Evolutionary conservation across 1,139 yeast species (phyloP), one percentile per base, ranked within the genome.

Genomic region (Geotrichum reessii): DNA sequence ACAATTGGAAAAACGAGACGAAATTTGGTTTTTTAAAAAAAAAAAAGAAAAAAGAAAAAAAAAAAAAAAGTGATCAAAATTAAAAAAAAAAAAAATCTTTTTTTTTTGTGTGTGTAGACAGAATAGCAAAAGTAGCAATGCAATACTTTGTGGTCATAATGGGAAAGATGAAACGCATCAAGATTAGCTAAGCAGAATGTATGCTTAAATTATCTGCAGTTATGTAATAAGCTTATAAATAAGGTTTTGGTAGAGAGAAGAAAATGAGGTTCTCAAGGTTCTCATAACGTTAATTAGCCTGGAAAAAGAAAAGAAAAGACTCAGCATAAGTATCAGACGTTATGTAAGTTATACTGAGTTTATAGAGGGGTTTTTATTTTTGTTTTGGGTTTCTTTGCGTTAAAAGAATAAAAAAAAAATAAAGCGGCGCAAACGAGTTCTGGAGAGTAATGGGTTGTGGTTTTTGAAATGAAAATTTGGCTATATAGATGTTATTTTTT

Each of bases 181-280:
- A 11, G n/a, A 12, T 31, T 31, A 31, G 14, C n/a, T 31, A 31
- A 31, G 6, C 37, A 31, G 37, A n/a, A 31, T 22, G 56, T 37
- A 11, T 25, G 21, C 21, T 48, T 48, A 25, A 21, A n/a, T 12
- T 25, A 28, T 31, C 50, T 28, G 33, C 19, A 40, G 17, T 51
- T 50, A 50, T 37, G 48, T 46, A 50, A 50, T 47, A 51, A 51
- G 58, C 55, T 50, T 55, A 55, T 55, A 55, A 33, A 42, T 50
- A 50, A 50, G 37, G 37, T n/a, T 31, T 31, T 31, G 12, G 37
- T 31, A 11, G 9, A 8, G 37, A 8, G 37, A 31, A 31, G 37
- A 31, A 31, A 31, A 31, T 31, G 37, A 31, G 37, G 37, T 31
- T 31, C 12, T 8, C 14, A 31, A 31, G 14, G n/a, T 3, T 31